These are phyloP conservation scores for Mollisia scopiformis DNA, from an alignment of 2,329 filamentous ascomycete species.

Conservation along the genomic window DNA sequence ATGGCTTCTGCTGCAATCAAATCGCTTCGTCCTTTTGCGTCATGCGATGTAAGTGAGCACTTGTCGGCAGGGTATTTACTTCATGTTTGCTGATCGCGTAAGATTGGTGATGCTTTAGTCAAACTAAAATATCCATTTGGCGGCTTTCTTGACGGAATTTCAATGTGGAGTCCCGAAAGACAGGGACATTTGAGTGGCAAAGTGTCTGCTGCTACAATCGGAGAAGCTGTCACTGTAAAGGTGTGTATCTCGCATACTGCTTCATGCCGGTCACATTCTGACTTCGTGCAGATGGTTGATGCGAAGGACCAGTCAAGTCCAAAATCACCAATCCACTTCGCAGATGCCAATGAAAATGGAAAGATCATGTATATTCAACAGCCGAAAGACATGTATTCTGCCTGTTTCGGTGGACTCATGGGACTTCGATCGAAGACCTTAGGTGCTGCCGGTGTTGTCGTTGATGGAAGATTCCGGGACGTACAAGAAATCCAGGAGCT, in stretches of 20 bases:
- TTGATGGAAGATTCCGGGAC: conserved; percentile 43
- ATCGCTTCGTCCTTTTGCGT: not conserved
- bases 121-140: conserved; percentile 38
- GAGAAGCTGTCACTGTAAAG: not conserved
- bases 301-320: not conserved
- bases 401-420: conserved; percentile 45
- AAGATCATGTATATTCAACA: conserved; percentile 42
- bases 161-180: not conserved
- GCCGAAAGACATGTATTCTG: conserved; percentile 37
- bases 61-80: not conserved
- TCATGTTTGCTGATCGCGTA: not conserved
- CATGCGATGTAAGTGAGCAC: not conserved
- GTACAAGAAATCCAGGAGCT: conserved; percentile 38
- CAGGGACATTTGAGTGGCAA: not conserved
- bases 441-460: conserved; percentile 41
- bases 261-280: not conserved
- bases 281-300: not conserved
- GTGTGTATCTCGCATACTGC: not conserved
- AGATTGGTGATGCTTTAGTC: conserved; percentile 37
- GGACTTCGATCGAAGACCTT: conserved; percentile 38
- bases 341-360: conserved; percentile 38
- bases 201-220: not conserved
- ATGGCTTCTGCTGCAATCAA: not conserved
- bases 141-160: conserved; percentile 39
- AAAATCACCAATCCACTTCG: conserved; percentile 14